These are phyloP conservation scores for Stereocaulon alpinum DNA, from an alignment of 495 filamentous ascomycete genomes.

Conservation along the genomic window DNA sequence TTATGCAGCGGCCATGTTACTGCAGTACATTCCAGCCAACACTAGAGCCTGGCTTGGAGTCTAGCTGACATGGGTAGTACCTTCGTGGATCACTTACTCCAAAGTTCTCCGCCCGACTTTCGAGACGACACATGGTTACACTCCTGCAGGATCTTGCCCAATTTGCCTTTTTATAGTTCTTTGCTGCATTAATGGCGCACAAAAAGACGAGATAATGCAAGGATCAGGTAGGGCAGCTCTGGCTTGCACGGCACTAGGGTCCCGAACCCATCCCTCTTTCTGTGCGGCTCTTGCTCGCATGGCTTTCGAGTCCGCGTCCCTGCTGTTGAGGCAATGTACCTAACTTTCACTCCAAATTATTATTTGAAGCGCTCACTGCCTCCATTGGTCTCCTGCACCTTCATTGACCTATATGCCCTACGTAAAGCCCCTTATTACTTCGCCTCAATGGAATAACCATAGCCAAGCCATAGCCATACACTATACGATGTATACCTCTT, in stretches of 20 bases:
- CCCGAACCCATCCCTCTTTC: not conserved
- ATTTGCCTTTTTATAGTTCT: constrained; percentile 6
- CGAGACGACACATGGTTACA: not conserved
- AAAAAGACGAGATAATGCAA: not conserved
- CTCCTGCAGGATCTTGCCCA: not conserved
- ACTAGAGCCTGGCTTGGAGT: constrained; percentile 1
- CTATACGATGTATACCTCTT: not conserved
- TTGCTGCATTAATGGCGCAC: constrained; percentile 1
- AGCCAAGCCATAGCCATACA: not conserved
- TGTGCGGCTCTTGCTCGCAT: constrained; percentile 13
- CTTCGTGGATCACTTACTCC: constrained; percentile 2
- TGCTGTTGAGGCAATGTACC: constrained; percentile 6
- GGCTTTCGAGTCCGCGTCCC: constrained; percentile 1
- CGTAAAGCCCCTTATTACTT: constrained; percentile 13
- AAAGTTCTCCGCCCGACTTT: not conserved
- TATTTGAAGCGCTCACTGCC: not conserved
- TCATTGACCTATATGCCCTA: constrained; percentile 2
- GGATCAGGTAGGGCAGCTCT: not conserved
- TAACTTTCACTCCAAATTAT: not conserved
- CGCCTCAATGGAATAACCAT: constrained; percentile 1
- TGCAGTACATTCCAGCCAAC: constrained; percentile 8
- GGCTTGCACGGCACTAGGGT: not conserved
- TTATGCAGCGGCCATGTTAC: constrained; percentile 4
- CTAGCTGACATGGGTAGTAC: constrained; percentile 5
- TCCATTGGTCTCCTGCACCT: constrained; percentile 5